These are phyloP conservation scores for Cymodocea nodosa DNA, from an alignment of 116 monocot species.

Conservation along the genomic window DNA sequence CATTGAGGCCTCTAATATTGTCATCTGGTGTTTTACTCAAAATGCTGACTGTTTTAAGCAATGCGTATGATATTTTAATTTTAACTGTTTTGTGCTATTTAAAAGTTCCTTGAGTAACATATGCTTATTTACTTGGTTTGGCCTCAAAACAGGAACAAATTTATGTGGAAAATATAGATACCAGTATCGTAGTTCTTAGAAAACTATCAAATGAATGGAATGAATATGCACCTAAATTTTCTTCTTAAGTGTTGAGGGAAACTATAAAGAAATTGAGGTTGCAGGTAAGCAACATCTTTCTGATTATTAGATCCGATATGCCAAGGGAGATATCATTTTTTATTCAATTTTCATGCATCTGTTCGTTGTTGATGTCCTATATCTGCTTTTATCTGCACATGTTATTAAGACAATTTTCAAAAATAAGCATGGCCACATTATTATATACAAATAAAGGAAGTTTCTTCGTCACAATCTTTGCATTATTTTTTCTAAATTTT, in stretches of 20 bases:
- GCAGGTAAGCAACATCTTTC: constrained; percentile 34
- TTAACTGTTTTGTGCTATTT: background rate
- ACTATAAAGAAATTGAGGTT: constrained; percentile 37
- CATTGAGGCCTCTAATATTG: constrained; percentile 57
- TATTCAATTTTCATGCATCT: too few relatives aligned
- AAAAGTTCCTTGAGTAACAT: background rate
- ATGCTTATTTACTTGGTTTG: constrained; percentile 1
- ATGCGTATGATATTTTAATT: constrained; percentile 42
- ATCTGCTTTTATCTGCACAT: too few relatives aligned
- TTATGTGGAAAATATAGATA: constrained; percentile 55
- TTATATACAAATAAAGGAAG: too few relatives aligned
- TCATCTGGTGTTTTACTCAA: constrained; percentile 96
- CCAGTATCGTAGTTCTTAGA: constrained; percentile 47
- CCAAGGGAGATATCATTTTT: too few relatives aligned
- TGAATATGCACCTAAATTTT: constrained; percentile 42
- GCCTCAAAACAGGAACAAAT: constrained; percentile 53
- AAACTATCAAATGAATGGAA: constrained; percentile 61
- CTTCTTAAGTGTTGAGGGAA: constrained; percentile 33
- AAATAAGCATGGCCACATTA: too few relatives aligned
- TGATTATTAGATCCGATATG: background rate
- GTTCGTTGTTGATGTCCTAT: too few relatives aligned
- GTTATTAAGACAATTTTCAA: too few relatives aligned
- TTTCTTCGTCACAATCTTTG: too few relatives aligned
- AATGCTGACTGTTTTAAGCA: constrained; percentile 75
- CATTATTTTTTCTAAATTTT: too few relatives aligned